Evolutionary conservation across 306 rosid species (phyloP).

Genomic region (Hippophae tibetana): DNA sequence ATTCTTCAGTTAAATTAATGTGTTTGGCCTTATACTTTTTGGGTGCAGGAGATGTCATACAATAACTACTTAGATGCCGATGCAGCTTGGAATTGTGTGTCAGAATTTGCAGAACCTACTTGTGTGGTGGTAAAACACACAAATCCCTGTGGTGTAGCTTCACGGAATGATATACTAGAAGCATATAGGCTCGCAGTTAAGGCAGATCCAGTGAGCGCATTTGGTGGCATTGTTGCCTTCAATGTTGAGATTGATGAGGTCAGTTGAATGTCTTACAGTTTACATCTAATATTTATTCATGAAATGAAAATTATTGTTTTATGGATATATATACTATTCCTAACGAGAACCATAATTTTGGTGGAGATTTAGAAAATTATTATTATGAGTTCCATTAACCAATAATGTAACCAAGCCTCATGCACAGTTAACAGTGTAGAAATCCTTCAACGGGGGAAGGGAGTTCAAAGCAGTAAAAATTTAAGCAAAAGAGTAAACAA

Average conservation of each 20-base stretch:
- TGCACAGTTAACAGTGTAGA: no score
- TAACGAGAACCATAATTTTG: no score
- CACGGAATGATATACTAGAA: constrained; percentile 81
- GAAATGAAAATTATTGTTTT: no score
- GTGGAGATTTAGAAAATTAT: no score
- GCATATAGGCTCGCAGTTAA: constrained; percentile 86
- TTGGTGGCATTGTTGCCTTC: constrained; percentile 95
- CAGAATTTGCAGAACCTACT: constrained; percentile 66
- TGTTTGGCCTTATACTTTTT: constrained; percentile 6
- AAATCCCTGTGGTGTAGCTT: constrained; percentile 94
- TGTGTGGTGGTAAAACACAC: constrained; percentile 92
- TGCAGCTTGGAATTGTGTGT: constrained; percentile 95
- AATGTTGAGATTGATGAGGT: constrained; percentile 88
- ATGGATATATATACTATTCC: no score
- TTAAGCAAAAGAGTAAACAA: no score
- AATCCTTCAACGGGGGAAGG: no score
- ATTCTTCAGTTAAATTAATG: not conserved
- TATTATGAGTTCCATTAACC: no score
- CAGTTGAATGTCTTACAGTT: constrained; percentile 5
- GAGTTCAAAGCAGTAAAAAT: no score
- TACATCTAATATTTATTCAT: not conserved
- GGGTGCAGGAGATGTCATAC: constrained; percentile 81
- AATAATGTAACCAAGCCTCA: no score
- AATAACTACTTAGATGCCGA: constrained; percentile 92
- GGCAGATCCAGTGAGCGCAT: constrained; percentile 94